These are phyloP conservation scores for Persicaria maculosa DNA, from an alignment of 148 eudicot genomes.

Conservation along the genomic window DNA sequence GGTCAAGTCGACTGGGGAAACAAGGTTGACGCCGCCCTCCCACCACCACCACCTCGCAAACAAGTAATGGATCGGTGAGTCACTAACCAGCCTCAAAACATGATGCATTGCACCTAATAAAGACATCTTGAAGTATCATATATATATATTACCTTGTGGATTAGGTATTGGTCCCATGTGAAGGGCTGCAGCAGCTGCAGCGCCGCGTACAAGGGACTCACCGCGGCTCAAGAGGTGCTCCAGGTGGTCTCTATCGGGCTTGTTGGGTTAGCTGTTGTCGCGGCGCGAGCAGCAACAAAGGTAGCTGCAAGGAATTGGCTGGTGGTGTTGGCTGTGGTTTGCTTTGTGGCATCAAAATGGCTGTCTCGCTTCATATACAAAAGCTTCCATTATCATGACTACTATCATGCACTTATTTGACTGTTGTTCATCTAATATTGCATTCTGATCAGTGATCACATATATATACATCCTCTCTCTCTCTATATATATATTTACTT, in stretches of 20 bases:
- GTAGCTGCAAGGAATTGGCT: slow-evolving; percentile 26
- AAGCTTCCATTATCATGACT: slow-evolving; percentile 69
- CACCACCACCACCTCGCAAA: slow-evolving; percentile 63
- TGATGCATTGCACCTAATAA: background rate
- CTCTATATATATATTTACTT: too few relatives aligned
- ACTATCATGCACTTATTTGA: slow-evolving; percentile 50
- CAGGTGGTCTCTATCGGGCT: slow-evolving; percentile 38
- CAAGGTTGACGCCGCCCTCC: slow-evolving; percentile 45
- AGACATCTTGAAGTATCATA: background rate
- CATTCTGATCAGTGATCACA: background rate
- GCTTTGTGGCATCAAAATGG: slow-evolving; percentile 65
- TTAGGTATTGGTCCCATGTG: slow-evolving; percentile 70
- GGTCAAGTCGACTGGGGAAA: slow-evolving; percentile 56
- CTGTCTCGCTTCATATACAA: slow-evolving; percentile 64
- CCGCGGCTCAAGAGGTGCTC: slow-evolving; percentile 31
- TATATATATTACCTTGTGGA: background rate
- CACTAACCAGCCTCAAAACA: background rate
- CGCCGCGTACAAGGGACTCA: slow-evolving; percentile 50
- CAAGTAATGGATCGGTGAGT: slow-evolving; percentile 66
- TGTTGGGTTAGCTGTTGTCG: slow-evolving; percentile 43
- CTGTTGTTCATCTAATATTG: background rate
- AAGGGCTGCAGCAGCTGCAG: slow-evolving; percentile 66
- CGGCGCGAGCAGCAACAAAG: slow-evolving; percentile 32
- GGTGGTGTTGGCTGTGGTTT: slow-evolving; percentile 34
- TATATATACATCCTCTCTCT: too few relatives aligned